Evolutionary conservation across 116 monocot genomes (phyloP).

Genomic region (Iris pallida): DNA sequence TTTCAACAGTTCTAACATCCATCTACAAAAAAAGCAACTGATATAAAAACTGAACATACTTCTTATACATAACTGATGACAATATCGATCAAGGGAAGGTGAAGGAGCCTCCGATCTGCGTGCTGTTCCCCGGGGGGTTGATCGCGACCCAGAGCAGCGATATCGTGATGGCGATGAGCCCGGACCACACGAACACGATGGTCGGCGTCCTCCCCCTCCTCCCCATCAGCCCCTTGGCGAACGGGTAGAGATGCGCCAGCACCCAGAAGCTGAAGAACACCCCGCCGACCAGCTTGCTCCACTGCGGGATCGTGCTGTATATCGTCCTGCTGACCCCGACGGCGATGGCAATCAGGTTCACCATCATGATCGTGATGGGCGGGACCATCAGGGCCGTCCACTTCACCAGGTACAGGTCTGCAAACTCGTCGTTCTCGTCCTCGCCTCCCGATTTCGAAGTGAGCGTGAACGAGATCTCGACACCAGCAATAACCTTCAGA

Average conservation of each 20-base stretch:
- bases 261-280: constrained; percentile 34
- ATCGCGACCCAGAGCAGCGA: constrained; percentile 29
- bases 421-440: constrained; percentile 25
- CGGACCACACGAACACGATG: constrained; percentile 28
- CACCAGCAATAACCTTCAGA: constrained; percentile 73
- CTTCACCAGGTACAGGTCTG: constrained; percentile 24
- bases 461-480: constrained; percentile 86
- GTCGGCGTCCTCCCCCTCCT: constrained; percentile 33
- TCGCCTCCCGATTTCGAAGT: constrained; percentile 75
- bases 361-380: constrained; percentile 33
- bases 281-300: constrained; percentile 21
- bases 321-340: constrained; percentile 27
- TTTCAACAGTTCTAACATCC: no score
- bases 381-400: constrained; percentile 41
- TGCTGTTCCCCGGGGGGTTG: constrained; percentile 13
- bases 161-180: constrained; percentile 28
- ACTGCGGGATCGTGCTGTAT: constrained; percentile 20
- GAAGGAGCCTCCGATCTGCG: constrained; percentile 30
- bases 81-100: constrained; percentile 16
- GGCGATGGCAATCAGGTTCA: constrained; percentile 34
- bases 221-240: constrained; percentile 32
- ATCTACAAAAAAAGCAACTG: no score
- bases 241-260: constrained; percentile 22
- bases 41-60: no score
- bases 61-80: no score